Evolutionary conservation across 768 basidiomycete genomes (phyloP).

Genomic region (Naganishia antarctica): DNA sequence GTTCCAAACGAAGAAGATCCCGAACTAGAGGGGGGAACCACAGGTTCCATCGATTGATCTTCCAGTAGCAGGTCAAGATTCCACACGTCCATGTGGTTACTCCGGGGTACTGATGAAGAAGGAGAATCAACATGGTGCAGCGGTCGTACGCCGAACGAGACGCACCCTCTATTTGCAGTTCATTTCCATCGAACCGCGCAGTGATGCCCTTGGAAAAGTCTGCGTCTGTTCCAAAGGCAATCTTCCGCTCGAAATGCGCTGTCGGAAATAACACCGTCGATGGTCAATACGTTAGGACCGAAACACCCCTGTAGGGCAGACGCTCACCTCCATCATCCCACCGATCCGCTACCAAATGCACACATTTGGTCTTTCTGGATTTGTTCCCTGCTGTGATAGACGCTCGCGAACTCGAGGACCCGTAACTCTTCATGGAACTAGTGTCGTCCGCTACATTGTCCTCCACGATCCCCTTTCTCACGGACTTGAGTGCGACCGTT

Average conservation of each 20-base stretch:
- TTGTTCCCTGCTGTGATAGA: not conserved
- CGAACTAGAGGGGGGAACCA: not conserved
- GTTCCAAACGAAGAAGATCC: not conserved
- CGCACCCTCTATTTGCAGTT: slow-evolving; percentile 27
- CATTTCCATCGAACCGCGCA: slow-evolving; percentile 26
- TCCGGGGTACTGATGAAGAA: not conserved
- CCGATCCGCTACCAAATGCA: slow-evolving; percentile 30
- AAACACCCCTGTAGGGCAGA: not conserved
- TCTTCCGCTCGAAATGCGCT: slow-evolving; percentile 28
- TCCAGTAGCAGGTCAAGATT: not conserved
- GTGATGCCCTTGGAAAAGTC: slow-evolving; percentile 28
- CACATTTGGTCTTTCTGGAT: slow-evolving; percentile 10
- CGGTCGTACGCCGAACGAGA: not conserved
- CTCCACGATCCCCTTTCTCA: slow-evolving; percentile 4
- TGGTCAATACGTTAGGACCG: too few relatives aligned
- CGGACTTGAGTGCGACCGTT: slow-evolving; percentile 27
- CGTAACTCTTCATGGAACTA: not conserved
- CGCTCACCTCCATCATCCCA: slow-evolving; percentile 30
- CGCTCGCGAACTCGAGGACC: not conserved
- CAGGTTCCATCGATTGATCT: not conserved
- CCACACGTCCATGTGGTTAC: not conserved
- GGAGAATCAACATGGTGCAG: too few relatives aligned
- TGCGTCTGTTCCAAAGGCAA: slow-evolving; percentile 28
- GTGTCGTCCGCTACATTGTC: not conserved
- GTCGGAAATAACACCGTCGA: not conserved